These are phyloP conservation scores for Gillenia trifoliata DNA, from an alignment of 306 rosid species.

Conservation along the genomic window DNA sequence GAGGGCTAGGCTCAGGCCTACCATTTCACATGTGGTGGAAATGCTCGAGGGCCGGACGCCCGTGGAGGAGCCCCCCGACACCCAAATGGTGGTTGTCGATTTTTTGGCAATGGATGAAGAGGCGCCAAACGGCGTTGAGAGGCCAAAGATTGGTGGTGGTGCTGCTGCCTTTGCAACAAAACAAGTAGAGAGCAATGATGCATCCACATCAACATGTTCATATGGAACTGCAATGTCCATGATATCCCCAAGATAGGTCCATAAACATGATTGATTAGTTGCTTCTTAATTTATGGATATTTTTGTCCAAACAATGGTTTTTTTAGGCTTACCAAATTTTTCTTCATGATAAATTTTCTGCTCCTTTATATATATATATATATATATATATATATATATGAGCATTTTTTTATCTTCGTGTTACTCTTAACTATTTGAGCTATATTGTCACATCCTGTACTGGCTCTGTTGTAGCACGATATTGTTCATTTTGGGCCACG, in stretches of 20 bases:
- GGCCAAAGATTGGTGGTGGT: conserved; percentile 21
- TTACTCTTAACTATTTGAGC: too few relatives aligned
- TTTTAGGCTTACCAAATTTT: too few relatives aligned
- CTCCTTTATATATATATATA: too few relatives aligned
- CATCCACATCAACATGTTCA: conserved; percentile 28
- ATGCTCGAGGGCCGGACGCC: conserved; percentile 67
- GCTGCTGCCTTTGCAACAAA: conserved; percentile 17
- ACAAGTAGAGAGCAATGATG: conserved; percentile 5
- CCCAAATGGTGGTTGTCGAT: conserved; percentile 64
- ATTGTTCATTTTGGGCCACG: too few relatives aligned
- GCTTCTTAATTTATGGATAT: not conserved
- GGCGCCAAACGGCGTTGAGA: not conserved
- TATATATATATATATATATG: too few relatives aligned
- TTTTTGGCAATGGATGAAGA: conserved; percentile 45
- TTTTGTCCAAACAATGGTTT: too few relatives aligned
- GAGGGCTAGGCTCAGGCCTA: conserved; percentile 66
- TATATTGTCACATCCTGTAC: too few relatives aligned
- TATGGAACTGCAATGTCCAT: conserved; percentile 37
- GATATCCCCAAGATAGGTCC: conserved; percentile 28
- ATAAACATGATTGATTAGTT: not conserved
- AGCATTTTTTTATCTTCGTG: too few relatives aligned
- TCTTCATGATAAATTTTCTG: too few relatives aligned
- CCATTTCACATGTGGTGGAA: conserved; percentile 61
- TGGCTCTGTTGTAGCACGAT: too few relatives aligned
- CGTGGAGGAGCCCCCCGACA: conserved; percentile 77